These are phyloP conservation scores for Colletotrichum sp. DNA, from an alignment of 2,329 filamentous ascomycete genomes.

Conservation along the genomic window DNA sequence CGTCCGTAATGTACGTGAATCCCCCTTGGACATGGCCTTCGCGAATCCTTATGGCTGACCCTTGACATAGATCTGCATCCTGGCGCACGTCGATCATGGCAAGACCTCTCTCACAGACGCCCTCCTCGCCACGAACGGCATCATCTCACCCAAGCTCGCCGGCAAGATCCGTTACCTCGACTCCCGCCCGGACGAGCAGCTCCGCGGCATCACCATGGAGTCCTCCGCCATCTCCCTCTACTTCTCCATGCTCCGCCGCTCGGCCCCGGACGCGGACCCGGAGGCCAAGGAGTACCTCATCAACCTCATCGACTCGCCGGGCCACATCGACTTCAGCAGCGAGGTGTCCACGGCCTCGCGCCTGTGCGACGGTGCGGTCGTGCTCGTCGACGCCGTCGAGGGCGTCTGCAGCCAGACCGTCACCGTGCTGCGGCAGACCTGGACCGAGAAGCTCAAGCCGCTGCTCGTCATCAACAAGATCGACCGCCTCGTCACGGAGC, in stretches of 20 bases:
- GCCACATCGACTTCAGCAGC: constrained; percentile 98
- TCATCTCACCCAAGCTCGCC: constrained; percentile 96
- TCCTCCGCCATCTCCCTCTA: constrained; percentile 96
- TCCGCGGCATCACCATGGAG: constrained; percentile 99
- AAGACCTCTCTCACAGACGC: constrained; percentile 98
- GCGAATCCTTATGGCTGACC: constrained; percentile 21
- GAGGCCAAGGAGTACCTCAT: constrained; percentile 89
- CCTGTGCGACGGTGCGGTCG: constrained; percentile 91
- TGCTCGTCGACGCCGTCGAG: constrained; percentile 95
- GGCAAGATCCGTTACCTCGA: constrained; percentile 98
- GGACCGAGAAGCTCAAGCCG: constrained; percentile 94
- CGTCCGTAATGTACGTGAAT: constrained; percentile 78
- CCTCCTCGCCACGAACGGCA: constrained; percentile 97
- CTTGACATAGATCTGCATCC: constrained; percentile 78
- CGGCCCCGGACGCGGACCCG: constrained; percentile 69
- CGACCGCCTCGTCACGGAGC: constrained; percentile 90
- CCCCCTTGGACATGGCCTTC: constrained; percentile 13
- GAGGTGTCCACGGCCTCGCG: constrained; percentile 96
- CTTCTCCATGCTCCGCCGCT: constrained; percentile 87
- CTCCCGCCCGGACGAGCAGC: constrained; percentile 93
- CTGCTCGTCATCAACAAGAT: constrained; percentile 98
- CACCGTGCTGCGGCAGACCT: constrained; percentile 91
- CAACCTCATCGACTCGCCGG: constrained; percentile 96
- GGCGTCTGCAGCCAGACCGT: constrained; percentile 99
- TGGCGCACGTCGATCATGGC: constrained; percentile 97